phyloP scores from a whole-genome alignment of 176 grass and related monocot species.

The Carex myosuroides region DNA sequence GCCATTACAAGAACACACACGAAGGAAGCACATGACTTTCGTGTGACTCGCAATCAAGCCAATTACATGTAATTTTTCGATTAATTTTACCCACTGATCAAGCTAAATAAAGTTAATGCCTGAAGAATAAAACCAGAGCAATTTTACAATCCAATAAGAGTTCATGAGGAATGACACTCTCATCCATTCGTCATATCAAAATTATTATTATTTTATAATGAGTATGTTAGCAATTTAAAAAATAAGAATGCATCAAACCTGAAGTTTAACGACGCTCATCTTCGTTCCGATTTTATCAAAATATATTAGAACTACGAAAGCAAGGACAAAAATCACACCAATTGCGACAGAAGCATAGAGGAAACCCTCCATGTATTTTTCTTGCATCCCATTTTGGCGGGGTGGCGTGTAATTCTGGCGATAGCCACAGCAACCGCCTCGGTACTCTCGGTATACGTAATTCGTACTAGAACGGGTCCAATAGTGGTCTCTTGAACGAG shows the following conservation, averaged over 20 bases:
- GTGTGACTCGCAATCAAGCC: neutral
- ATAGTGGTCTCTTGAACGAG: neutral
- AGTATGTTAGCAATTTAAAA: neutral
- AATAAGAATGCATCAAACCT: constrained; percentile 8
- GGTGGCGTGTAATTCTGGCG: neutral
- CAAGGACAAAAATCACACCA: neutral
- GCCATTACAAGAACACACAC: neutral
- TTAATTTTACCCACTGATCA: neutral
- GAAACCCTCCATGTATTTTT: neutral
- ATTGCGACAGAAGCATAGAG: too few relatives aligned
- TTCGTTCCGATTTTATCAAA: neutral
- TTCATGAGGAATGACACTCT: neutral
- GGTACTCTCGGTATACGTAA: neutral
- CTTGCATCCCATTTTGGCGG: neutral
- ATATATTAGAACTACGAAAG: neutral
- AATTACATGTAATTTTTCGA: neutral
- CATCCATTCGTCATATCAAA: neutral
- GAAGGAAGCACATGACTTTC: neutral
- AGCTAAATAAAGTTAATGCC: neutral
- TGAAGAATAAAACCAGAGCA: neutral
- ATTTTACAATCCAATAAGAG: neutral
- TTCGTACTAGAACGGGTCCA: neutral
- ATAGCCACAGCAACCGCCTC: neutral
- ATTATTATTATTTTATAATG: neutral
- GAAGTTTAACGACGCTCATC: neutral